Evolutionary conservation across 176 grass and related monocot species (phyloP).

Genomic region (Oryza officinalis): DNA sequence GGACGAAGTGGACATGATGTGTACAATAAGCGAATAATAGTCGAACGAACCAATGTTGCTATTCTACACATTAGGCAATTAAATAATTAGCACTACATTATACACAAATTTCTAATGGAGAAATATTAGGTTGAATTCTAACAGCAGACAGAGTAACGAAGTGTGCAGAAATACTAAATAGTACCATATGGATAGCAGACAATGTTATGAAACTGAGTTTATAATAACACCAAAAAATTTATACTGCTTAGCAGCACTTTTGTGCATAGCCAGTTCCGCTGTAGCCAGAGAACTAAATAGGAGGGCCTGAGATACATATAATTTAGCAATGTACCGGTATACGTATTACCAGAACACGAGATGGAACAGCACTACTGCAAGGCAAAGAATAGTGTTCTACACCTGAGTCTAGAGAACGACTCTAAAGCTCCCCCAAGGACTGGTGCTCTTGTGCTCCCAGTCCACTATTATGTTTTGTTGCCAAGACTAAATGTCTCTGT

Average conservation of each 20-base stretch:
- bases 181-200: background rate
- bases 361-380: background rate
- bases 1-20: slow-evolving; percentile 76
- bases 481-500: background rate
- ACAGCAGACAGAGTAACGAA: background rate
- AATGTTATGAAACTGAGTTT: background rate
- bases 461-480: background rate
- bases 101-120: slow-evolving; percentile 14
- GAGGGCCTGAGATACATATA: background rate
- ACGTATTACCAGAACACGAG: background rate
- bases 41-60: slow-evolving; percentile 81
- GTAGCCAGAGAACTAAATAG: background rate
- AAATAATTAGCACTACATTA: slow-evolving; percentile 5
- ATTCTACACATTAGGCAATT: slow-evolving; percentile 59
- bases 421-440: too few species aligned
- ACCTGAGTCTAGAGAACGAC: too few species aligned
- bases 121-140: background rate
- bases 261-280: background rate
- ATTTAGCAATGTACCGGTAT: background rate
- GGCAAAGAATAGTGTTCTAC: background rate
- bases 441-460: background rate
- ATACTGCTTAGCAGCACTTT: background rate
- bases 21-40: slow-evolving; percentile 88
- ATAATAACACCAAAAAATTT: background rate
- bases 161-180: background rate